A percentile compares a stretch with the other conserved stretches of the same genome.
Evolutionary conservation across 1,284 basidiomycete species (phyloP).

Genomic region (Austroboletus novae-zelandiae): DNA sequence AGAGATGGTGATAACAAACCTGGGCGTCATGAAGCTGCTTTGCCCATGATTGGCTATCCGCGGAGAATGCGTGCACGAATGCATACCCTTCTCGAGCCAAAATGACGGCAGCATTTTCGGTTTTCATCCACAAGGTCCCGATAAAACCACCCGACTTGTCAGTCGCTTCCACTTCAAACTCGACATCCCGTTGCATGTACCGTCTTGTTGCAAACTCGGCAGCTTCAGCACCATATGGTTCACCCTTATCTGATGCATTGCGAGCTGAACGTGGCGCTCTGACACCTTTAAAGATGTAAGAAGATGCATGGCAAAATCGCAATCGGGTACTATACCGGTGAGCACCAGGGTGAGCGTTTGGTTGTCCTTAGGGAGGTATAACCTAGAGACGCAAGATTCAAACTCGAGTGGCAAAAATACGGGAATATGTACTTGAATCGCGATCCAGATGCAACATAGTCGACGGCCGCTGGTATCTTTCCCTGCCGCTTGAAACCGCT

Average conservation of each 20-base stretch:
- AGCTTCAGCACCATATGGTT: slow-evolving; percentile 87
- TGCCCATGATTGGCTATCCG: slow-evolving; percentile 77
- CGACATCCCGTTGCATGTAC: slow-evolving; percentile 94
- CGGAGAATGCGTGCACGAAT: slow-evolving; percentile 84
- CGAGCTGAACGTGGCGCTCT: slow-evolving; percentile 82
- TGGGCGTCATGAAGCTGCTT: slow-evolving; percentile 84
- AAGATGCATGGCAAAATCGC: slow-evolving; percentile 1
- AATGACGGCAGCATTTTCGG: slow-evolving; percentile 80
- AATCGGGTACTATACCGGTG: slow-evolving; percentile 51
- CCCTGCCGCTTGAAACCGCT: slow-evolving; percentile 91
- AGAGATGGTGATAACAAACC: slow-evolving; percentile 37
- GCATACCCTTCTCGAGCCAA: slow-evolving; percentile 88
- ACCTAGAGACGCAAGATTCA: slow-evolving; percentile 39
- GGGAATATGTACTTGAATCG: slow-evolving; percentile 74
- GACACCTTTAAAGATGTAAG: slow-evolving; percentile 53
- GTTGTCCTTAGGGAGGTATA: slow-evolving; percentile 89
- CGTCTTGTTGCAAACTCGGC: slow-evolving; percentile 76
- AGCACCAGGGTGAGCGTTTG: slow-evolving; percentile 88
- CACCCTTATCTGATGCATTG: slow-evolving; percentile 81
- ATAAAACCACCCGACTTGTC: slow-evolving; percentile 98
- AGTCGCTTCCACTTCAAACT: slow-evolving; percentile 85
- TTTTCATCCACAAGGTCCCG: slow-evolving; percentile 82
- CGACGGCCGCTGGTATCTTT: slow-evolving; percentile 81
- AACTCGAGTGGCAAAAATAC: background rate
- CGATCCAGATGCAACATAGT: slow-evolving; percentile 91